Conservation (phyloP, 148 eudicot genomes). For the Heliamphora exappendiculata region DNA sequence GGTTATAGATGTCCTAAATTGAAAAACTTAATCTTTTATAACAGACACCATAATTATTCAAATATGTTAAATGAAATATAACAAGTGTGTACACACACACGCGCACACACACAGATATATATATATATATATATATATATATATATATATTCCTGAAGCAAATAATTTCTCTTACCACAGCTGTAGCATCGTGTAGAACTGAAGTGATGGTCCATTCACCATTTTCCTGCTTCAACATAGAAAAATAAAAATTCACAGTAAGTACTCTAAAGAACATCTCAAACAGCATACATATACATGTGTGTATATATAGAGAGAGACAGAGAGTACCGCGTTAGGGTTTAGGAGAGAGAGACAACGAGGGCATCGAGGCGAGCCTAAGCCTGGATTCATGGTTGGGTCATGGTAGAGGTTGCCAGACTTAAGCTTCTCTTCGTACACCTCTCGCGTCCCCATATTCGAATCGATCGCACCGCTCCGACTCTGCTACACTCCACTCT, state of each 20-base stretch:
- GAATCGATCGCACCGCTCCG: neutral
- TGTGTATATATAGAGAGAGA: neutral
- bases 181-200: constrained; percentile 59
- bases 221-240: constrained; percentile 28
- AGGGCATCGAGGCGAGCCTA: constrained; percentile 73
- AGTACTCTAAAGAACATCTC: constrained; percentile 10
- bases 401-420: constrained; percentile 56
- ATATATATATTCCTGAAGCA: no score
- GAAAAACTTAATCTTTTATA: no score
- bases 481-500: neutral
- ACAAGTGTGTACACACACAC: neutral
- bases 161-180: constrained; percentile 49
- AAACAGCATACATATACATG: neutral
- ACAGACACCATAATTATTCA: neutral
- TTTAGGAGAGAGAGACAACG: constrained; percentile 66
- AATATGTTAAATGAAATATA: neutral
- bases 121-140: no score
- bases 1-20: no score
- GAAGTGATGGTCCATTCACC: constrained; percentile 66
- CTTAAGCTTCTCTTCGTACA: constrained; percentile 69
- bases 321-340: constrained; percentile 31
- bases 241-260: neutral
- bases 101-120: no score
- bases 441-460: constrained; percentile 77
- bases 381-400: constrained; percentile 78